Percentiles rank a stretch among this genome's conserved stretches.
These are phyloP conservation scores for Magnusiomyces suaveolens DNA, from an alignment of 1,139 yeast species.

Conservation along the genomic window DNA sequence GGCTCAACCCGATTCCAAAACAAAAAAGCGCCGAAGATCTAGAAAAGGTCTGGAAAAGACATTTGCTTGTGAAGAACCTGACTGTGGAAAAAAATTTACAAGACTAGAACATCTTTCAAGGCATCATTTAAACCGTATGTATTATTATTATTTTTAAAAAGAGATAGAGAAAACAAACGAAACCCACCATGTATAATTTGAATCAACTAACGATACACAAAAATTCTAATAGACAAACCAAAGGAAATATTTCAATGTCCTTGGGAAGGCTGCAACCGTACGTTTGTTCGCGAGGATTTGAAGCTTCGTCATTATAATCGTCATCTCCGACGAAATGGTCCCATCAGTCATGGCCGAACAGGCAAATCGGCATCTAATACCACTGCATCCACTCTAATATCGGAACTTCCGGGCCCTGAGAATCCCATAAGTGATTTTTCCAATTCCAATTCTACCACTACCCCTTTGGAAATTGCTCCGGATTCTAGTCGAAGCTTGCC, in stretches of 20 bases:
- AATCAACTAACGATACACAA: not conserved
- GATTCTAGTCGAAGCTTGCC: too few relatives aligned
- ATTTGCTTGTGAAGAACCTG: conserved; percentile 41
- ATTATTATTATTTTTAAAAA: not conserved
- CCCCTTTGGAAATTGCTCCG: too few relatives aligned
- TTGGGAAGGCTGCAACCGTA: conserved; percentile 12
- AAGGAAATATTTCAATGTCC: conserved; percentile 10
- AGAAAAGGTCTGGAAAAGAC: conserved; percentile 30
- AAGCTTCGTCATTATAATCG: conserved; percentile 11
- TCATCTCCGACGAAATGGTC: conserved; percentile 6
- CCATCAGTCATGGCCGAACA: not conserved
- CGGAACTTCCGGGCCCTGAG: too few relatives aligned
- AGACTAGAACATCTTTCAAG: conserved; percentile 39
- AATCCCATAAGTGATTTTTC: too few relatives aligned
- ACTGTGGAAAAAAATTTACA: conserved; percentile 54
- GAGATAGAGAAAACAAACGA: too few relatives aligned
- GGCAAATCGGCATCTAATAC: not conserved
- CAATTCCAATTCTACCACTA: too few relatives aligned
- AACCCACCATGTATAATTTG: too few relatives aligned
- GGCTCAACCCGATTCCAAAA: too few relatives aligned
- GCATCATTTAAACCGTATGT: conserved; percentile 25
- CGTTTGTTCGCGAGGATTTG: conserved; percentile 14
- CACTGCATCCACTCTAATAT: too few relatives aligned
- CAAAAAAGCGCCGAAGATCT: too few relatives aligned
- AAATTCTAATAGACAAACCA: conserved; percentile 7